Percentiles rank a stretch among this genome's conserved stretches.
These are phyloP conservation scores for Podospora sp. DNA, from an alignment of 495 filamentous ascomycete genomes.

Conservation along the genomic window DNA sequence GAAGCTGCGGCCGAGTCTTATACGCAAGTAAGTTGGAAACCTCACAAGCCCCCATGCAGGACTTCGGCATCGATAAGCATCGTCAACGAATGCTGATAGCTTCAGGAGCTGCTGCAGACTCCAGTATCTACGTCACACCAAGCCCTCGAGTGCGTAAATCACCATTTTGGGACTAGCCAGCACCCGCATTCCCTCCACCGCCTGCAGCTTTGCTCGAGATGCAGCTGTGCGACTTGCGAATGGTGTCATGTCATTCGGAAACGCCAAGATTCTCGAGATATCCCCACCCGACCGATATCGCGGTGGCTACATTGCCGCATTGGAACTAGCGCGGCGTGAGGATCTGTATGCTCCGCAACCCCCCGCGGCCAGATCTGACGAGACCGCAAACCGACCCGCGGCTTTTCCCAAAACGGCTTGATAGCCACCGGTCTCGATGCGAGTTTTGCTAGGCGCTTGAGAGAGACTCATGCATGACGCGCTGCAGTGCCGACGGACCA, in stretches of 20 bases:
- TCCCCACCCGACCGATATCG: slow-evolving; percentile 13
- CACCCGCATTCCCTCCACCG: background rate
- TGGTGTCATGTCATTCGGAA: background rate
- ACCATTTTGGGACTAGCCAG: slow-evolving; percentile 16
- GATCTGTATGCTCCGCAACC: background rate
- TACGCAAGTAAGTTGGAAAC: slow-evolving; percentile 3
- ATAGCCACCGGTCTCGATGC: slow-evolving; percentile 13
- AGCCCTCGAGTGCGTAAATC: slow-evolving; percentile 18
- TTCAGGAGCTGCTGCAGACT: slow-evolving; percentile 3
- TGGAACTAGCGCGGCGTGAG: background rate
- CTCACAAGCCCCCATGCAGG: background rate
- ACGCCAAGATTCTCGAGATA: background rate
- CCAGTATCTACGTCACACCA: slow-evolving; percentile 2
- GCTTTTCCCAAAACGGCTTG: slow-evolving; percentile 20
- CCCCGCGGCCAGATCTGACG: slow-evolving; percentile 13
- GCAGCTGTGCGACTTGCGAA: slow-evolving; percentile 10
- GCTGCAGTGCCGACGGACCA: background rate
- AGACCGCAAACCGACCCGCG: background rate
- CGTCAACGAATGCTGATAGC: background rate
- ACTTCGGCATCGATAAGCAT: background rate
- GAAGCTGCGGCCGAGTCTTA: slow-evolving; percentile 9
- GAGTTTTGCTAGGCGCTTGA: background rate
- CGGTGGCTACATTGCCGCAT: slow-evolving; percentile 16
- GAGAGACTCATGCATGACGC: background rate
- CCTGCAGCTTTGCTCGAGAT: background rate